Percentiles rank a stretch among this genome's conserved stretches.
phyloP scores from a whole-genome alignment of 805 yeast species.

The Cyberlindnera euphorbiae region DNA sequence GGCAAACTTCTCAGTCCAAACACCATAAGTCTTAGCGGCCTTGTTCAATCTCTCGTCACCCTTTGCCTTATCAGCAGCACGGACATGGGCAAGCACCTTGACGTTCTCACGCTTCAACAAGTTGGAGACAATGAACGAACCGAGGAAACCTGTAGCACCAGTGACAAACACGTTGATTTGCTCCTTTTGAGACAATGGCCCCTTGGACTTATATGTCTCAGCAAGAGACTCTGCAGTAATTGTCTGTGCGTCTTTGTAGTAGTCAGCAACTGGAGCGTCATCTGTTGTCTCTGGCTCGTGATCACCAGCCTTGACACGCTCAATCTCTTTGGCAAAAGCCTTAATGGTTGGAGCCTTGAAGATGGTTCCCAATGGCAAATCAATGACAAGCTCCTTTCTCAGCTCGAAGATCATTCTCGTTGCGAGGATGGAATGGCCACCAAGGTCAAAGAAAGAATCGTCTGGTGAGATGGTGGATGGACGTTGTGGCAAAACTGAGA shows the following conservation, averaged over 20 bases:
- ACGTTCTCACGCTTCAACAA: slow-evolving; percentile 56
- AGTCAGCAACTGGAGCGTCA: slow-evolving; percentile 35
- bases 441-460: slow-evolving; percentile 94
- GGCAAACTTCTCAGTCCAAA: slow-evolving; percentile 50
- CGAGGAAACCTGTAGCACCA: slow-evolving; percentile 95
- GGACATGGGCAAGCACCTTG: slow-evolving; percentile 80
- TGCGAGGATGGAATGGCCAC: slow-evolving; percentile 96
- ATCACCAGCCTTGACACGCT: slow-evolving; percentile 46
- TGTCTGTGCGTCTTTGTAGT: slow-evolving; percentile 70
- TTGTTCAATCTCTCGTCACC: slow-evolving; percentile 74
- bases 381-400: slow-evolving; percentile 70
- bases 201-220: slow-evolving; percentile 40
- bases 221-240: slow-evolving; percentile 39
- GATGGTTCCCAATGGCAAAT: slow-evolving; percentile 83
- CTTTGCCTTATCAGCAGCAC: slow-evolving; percentile 64
- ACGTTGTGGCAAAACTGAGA: slow-evolving; percentile 73
- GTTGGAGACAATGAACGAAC: slow-evolving; percentile 81
- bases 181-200: slow-evolving; percentile 31
- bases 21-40: slow-evolving; percentile 78
- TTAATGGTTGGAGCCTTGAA: slow-evolving; percentile 86
- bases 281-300: slow-evolving; percentile 39
- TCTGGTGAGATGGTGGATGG: slow-evolving; percentile 73
- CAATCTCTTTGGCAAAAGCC: slow-evolving; percentile 71
- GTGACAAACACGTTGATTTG: slow-evolving; percentile 73
- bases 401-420: slow-evolving; percentile 94